Percentiles rank a stretch among this genome's conserved stretches.
Conservation (phyloP, 1,284 basidiomycete genomes). For the Tilletia indica region DNA sequence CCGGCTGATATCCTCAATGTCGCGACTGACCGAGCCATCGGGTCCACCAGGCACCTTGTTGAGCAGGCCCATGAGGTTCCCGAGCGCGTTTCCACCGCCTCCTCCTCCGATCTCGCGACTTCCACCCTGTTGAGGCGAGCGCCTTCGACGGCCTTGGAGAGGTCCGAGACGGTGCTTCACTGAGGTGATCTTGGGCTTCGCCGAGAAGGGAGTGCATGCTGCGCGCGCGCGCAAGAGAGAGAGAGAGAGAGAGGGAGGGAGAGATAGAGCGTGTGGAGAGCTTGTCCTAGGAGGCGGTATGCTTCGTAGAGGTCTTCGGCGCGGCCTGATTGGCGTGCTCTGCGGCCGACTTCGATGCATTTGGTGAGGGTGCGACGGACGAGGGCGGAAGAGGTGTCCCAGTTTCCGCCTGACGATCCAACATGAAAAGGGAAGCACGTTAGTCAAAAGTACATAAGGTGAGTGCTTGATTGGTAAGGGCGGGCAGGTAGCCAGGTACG, state of each 20-base stretch:
- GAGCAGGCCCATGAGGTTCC: too few species aligned
- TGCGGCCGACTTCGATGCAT: slow-evolving; percentile 65
- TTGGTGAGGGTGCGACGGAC: slow-evolving; percentile 74
- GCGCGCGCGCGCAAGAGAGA: too few species aligned
- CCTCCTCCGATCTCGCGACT: slow-evolving; percentile 40
- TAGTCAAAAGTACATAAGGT: background rate
- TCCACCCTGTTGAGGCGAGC: slow-evolving; percentile 43
- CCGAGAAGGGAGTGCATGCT: slow-evolving; percentile 55
- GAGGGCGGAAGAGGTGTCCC: slow-evolving; percentile 84
- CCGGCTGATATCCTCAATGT: too few species aligned
- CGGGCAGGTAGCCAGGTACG: background rate
- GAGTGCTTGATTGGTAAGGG: background rate
- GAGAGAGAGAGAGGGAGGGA: too few species aligned
- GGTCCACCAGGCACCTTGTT: too few species aligned
- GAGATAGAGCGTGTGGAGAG: slow-evolving; percentile 71
- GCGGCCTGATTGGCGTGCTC: slow-evolving; percentile 63
- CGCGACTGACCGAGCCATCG: too few species aligned
- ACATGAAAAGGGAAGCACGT: background rate
- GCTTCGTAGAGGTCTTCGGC: slow-evolving; percentile 71
- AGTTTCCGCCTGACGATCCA: slow-evolving; percentile 58
- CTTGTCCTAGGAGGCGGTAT: slow-evolving; percentile 47
- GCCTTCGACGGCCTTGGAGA: slow-evolving; percentile 73
- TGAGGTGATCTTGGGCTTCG: slow-evolving; percentile 63
- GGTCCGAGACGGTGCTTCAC: slow-evolving; percentile 79
- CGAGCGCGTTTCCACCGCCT: too few species aligned